Evolutionary conservation across 768 basidiomycete species (phyloP).

Genomic region (Naganishia friedmannii): DNA sequence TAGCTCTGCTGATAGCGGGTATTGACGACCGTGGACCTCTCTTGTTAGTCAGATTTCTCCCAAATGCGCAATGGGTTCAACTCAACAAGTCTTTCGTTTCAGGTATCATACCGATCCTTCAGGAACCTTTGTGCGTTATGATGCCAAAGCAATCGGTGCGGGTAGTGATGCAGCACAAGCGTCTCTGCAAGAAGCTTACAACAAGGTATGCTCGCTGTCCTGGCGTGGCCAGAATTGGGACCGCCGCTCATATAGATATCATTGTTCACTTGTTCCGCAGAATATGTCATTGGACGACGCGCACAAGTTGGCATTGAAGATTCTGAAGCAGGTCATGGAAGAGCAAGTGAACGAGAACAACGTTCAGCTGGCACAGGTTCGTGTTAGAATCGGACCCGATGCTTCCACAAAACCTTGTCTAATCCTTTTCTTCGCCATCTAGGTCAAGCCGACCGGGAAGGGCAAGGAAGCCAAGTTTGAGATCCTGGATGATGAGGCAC

Average conservation of each 20-base stretch:
- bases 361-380: conserved; percentile 89
- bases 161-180: conserved; percentile 97
- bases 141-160: conserved; percentile 97
- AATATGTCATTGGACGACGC: conserved; percentile 88
- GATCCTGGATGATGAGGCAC: conserved; percentile 26
- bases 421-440: background rate
- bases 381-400: conserved; percentile 34
- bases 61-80: too few species aligned
- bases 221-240: background rate
- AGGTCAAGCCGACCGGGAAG: conserved; percentile 23
- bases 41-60: conserved; percentile 61
- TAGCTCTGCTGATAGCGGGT: conserved; percentile 94
- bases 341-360: conserved; percentile 99
- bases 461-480: conserved; percentile 29
- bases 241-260: background rate
- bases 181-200: conserved; percentile 94
- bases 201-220: conserved; percentile 63
- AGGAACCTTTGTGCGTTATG: conserved; percentile 92
- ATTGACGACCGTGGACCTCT: conserved; percentile 94
- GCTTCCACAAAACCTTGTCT: background rate
- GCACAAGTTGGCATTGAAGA: conserved; percentile 75
- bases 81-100: background rate
- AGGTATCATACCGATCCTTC: conserved; percentile 99
- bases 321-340: conserved; percentile 99
- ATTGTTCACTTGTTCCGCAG: conserved; percentile 54